phyloP scores from a whole-genome alignment of 345 rosid species.

The Hibiscus mutabilis region DNA sequence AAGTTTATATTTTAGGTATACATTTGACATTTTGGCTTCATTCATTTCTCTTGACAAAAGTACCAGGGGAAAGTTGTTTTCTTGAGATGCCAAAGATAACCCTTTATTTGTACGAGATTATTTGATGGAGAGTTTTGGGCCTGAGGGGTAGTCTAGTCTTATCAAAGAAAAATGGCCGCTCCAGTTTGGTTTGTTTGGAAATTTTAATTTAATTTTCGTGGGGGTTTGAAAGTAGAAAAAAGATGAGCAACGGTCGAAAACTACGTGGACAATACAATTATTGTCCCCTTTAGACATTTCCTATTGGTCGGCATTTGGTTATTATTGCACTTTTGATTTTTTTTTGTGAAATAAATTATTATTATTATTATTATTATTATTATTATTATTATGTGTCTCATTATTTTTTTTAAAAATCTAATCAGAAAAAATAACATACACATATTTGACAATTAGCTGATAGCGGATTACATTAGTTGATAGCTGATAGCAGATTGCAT shows the following conservation, averaged over 20 bases:
- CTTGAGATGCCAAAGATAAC: neutral
- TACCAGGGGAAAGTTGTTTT: neutral
- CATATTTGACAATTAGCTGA: too few relatives aligned
- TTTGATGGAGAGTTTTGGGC: neutral
- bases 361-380: too few relatives aligned
- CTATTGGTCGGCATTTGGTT: neutral
- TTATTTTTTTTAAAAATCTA: too few relatives aligned
- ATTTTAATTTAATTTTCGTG: neutral
- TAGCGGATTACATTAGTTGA: too few relatives aligned
- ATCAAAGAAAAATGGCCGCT: neutral
- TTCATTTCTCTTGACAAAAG: neutral
- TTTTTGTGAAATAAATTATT: too few relatives aligned
- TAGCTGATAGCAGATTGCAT: too few relatives aligned
- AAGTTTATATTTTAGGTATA: neutral
- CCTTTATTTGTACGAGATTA: neutral
- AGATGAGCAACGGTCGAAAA: neutral
- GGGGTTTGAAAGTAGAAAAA: neutral
- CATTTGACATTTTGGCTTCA: neutral
- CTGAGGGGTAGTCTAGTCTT: neutral
- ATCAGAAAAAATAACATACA: too few relatives aligned
- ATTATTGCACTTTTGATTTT: neutral
- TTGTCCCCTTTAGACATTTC: neutral
- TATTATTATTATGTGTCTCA: too few relatives aligned
- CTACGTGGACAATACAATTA: neutral
- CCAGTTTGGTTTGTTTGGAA: too few relatives aligned